Evolutionary conservation across 441 rosid genomes (phyloP), one percentile per base, ranked within the genome.

Genomic region (Erodium moschatum): DNA sequence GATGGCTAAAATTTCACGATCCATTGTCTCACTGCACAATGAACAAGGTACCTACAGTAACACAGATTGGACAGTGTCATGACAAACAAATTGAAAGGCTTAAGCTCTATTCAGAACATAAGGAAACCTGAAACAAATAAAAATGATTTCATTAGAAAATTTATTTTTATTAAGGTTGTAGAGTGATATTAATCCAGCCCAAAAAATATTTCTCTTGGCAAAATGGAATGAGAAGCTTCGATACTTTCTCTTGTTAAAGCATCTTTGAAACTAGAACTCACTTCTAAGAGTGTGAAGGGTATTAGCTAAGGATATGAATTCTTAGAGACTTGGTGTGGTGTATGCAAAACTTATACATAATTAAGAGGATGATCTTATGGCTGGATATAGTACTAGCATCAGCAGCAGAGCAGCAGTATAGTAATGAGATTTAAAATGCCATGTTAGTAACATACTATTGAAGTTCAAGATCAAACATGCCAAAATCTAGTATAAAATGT

Each of bases 1-100:
- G 64, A 78, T 74, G 20, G 90, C 88, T 70, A 89, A 81, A 73
- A 79, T 78, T 67, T 91, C 94, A 75, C 92, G 96, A 73, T 88
- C 92, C 89, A 94, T 83, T 65, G 83, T 88, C 86, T 89, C 94
- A 69, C 88, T 85, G 80, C 96, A 94, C 70, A 91, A 80, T 18
- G 92, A 87, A 84, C 97, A 91, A 12, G 90, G 70, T 68, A 89
- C 85, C 96, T 91, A 80, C 78, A 76, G 82, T 73, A 8, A 9
- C 1, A 8, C 13, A 42, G 48, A 42, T 8, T 9, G 13, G 44
- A 9, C 7, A 38, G 9, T 38, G 44, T 38, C 9, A 42, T 9
- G 13, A 42, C 48, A 61, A 0, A 68, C 2, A 54, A 24, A 64
- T 67, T 50, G 69, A 73, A 12, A 71, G 67, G 42, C 75, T 65